Base-by-base conservation (phyloP, 495 filamentous ascomycete species). In the Tuber borchii region DNA sequence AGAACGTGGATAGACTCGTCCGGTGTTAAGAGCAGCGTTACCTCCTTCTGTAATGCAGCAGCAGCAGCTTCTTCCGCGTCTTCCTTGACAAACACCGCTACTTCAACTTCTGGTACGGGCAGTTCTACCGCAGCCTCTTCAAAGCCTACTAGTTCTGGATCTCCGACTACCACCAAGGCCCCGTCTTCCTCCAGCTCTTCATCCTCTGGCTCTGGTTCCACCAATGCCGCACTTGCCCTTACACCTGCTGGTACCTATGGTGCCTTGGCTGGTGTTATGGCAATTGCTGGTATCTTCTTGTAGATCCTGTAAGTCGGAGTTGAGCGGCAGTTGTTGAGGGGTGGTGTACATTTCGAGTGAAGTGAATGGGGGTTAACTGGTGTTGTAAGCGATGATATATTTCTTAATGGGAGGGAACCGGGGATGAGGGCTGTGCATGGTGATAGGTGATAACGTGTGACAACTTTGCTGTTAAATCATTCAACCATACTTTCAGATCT, bases 1-100 rank as follows among this genome's bases (percentile, higher is more conserved):
- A 1, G n/a, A 61, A 61, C 12, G 56, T 16, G 39, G 40, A 74
- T 73, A 73, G 82, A 75, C 61, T 78, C 77, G 46, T 70, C 76
- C 74, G 77, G 79, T 39, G 80, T 83, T 70, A 26, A 81, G 69
- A 81, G 80, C 65, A 79, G 78, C n/a, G 76, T 79, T 31, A 68
- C 75, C 45, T 79, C 81, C 40, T 85, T 84, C 80, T 86, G 85
- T 48, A 76, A 80, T 74, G 85, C 85, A 6, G 83, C 80, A 34
- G 82, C 81, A 16, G 83, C 83, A 20, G 75, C 83, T 48, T 69
- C 71, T 46, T 72, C 76, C 56, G 77, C 74, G 46, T 44, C 75
- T 31, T 65, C 80, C 45, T 77, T 77, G 39, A 83, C 72, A 2
- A 69, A 61, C 34, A 76, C 61, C 48, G 46, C 70, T 26, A 76